Evolutionary conservation across 1,284 basidiomycete species (phyloP), one percentile per base, ranked within the genome.

Genomic region (Wallemia mellicola): DNA sequence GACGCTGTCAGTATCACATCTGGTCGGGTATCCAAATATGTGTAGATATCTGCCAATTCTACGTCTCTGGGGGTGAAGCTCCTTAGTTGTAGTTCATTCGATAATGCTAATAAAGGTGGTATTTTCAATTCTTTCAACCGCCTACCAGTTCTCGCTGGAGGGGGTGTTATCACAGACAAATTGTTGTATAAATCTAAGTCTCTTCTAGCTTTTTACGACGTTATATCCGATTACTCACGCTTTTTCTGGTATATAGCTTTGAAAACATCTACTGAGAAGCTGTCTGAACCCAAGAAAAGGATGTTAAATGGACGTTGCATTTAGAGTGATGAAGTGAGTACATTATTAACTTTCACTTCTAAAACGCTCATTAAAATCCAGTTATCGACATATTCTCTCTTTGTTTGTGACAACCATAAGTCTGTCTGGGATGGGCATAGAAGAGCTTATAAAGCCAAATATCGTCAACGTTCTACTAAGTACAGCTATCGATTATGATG

Each of bases 1-100:
- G 89, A 94, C 9, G 87, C 88, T 0, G 88, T 92, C 2, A 96
- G 65, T 5, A 96, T 75, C 11, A 95, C 65, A 63, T 82, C 76
- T 2, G 75, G 68, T 0, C 67, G 62, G n/a, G 69, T 68, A 2
- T 71, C 71, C 22, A 63, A 28, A 2, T 62, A 28, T 24, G 58
- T 25, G 24, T 48, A 15, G 3, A 62, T 28, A 59, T 63, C 59
- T 9, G 66, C 62, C 65, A 79, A 79, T 19, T 77, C 73, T 59
- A 70, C 64, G 64, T 76, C 76, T 38, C 73, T 74, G 75, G 73
- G 32, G 17, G 27, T 19, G 17, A 24, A 57, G 9, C 3, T 26
- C 24, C 26, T 54, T 17, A 14, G 28, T 24, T 17, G 59, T 30
- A n/a, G n/a, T 28, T 33, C n/a, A 15, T 54, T 22, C 26, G 55